Evolutionary conservation across 176 grass and related monocot species (phyloP).

Genomic region (Eleusine indica): DNA sequence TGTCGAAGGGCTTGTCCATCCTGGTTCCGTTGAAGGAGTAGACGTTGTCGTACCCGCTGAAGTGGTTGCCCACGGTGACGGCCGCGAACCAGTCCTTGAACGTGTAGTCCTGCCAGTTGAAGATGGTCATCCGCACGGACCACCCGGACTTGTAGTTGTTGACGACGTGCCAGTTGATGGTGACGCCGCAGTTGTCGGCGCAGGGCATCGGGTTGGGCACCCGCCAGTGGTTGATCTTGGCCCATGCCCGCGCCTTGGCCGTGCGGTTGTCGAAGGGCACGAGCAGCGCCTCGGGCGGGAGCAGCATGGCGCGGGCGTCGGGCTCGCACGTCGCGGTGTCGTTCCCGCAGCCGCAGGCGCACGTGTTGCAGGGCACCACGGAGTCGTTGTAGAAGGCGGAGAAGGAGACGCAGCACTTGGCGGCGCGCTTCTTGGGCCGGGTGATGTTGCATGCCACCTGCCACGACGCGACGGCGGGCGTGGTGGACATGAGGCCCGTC

Average conservation of each 20-base stretch:
- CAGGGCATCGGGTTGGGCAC: conserved; percentile 70
- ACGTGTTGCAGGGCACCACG: conserved; percentile 75
- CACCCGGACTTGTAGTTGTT: conserved; percentile 85
- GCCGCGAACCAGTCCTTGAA: conserved; percentile 96
- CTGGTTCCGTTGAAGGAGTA: conserved; percentile 90
- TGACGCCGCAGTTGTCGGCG: conserved; percentile 75
- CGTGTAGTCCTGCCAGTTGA: conserved; percentile 93
- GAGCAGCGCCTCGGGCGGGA: conserved; percentile 83
- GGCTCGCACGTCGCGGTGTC: conserved; percentile 60
- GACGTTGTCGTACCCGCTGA: conserved; percentile 77
- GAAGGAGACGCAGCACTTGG: conserved; percentile 90
- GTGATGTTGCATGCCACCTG: conserved; percentile 92
- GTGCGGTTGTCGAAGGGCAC: conserved; percentile 75
- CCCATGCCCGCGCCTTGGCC: conserved; percentile 77
- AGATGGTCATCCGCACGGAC: conserved; percentile 78
- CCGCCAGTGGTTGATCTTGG: conserved; percentile 74
- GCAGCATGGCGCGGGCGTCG: conserved; percentile 46
- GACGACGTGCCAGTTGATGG: conserved; percentile 90
- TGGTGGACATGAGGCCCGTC: conserved; percentile 69
- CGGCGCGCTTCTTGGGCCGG: conserved; percentile 49
- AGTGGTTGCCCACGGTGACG: conserved; percentile 57
- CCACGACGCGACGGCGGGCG: conserved; percentile 78
- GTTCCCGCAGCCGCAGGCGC: conserved; percentile 64
- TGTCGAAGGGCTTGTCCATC: conserved; percentile 46
- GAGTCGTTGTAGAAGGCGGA: conserved; percentile 91